These are phyloP conservation scores for Ceratocystis alfenasii DNA, from an alignment of 2,329 filamentous ascomycete genomes.

Conservation along the genomic window DNA sequence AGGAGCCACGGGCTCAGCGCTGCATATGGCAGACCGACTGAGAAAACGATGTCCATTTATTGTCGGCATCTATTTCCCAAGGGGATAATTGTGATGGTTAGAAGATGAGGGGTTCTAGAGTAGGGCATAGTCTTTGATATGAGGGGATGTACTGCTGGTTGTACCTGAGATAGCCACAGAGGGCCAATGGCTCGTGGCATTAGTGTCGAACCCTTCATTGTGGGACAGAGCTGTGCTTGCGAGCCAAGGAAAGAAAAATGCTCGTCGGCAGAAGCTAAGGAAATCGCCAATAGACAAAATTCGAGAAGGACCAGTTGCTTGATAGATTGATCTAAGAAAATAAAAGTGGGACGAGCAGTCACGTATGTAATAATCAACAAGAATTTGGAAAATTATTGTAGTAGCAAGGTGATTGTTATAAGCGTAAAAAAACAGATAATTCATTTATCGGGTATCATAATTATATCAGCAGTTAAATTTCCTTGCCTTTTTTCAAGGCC, in stretches of 20 bases:
- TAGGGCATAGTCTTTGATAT: background rate
- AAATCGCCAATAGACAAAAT: background rate
- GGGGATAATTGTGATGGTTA: background rate
- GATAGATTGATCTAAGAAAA: background rate
- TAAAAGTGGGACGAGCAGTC: conserved; percentile 5
- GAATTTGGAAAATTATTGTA: background rate
- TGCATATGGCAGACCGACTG: conserved; percentile 1
- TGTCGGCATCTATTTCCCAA: background rate
- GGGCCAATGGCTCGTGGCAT: conserved; percentile 14
- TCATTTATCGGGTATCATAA: conserved; percentile 21
- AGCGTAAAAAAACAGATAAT: background rate
- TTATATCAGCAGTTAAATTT: conserved; percentile 11
- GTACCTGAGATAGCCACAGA: conserved; percentile 1
- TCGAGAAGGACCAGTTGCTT: background rate
- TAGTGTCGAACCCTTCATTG: conserved; percentile 13
- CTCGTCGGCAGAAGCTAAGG: background rate
- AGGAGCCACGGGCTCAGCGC: conserved; percentile 2
- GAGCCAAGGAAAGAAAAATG: background rate
- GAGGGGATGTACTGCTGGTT: background rate
- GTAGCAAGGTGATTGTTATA: background rate
- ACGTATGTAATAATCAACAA: background rate
- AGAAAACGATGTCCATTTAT: background rate
- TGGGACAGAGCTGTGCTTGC: background rate
- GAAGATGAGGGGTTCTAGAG: background rate
- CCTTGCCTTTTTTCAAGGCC: background rate